These are phyloP conservation scores for Lodderomyces oxycetoniae DNA, from an alignment of 1,139 yeast genomes.

Conservation along the genomic window DNA sequence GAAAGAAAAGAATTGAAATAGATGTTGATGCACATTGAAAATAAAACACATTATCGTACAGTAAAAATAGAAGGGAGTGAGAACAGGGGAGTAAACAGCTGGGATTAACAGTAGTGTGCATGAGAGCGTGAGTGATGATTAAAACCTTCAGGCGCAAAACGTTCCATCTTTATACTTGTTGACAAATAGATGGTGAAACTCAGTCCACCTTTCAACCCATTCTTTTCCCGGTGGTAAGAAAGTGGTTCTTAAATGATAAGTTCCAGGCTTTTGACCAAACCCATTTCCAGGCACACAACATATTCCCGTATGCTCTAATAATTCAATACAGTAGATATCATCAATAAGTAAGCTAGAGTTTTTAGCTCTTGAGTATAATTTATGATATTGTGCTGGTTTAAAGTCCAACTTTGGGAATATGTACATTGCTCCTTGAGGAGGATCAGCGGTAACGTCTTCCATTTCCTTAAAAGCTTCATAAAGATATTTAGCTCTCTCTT, in stretches of 20 bases:
- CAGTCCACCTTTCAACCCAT: slow-evolving; percentile 73
- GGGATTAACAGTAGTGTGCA: too few species aligned
- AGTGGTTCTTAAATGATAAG: slow-evolving; percentile 91
- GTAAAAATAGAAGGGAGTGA: too few species aligned
- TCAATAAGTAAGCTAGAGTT: slow-evolving; percentile 60
- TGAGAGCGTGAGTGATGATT: too few species aligned
- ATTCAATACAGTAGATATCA: slow-evolving; percentile 79
- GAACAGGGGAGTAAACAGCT: too few species aligned
- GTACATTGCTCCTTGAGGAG: slow-evolving; percentile 97
- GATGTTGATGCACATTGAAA: too few species aligned
- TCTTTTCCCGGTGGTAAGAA: slow-evolving; percentile 93
- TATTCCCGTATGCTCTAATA: slow-evolving; percentile 86
- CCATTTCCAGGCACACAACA: slow-evolving; percentile 98
- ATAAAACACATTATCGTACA: background rate
- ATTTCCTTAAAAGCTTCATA: slow-evolving; percentile 66
- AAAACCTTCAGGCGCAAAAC: too few species aligned
- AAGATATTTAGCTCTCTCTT: slow-evolving; percentile 57
- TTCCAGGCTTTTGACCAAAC: slow-evolving; percentile 85
- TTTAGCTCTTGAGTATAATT: slow-evolving; percentile 59
- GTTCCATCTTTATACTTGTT: slow-evolving; percentile 35
- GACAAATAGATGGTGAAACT: slow-evolving; percentile 72
- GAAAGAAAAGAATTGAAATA: too few species aligned
- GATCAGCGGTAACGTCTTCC: slow-evolving; percentile 80
- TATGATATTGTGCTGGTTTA: slow-evolving; percentile 40
- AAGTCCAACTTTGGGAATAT: slow-evolving; percentile 76